Evolutionary conservation across 2,329 filamentous ascomycete genomes (phyloP), one percentile per base, ranked within the genome.

Genomic region (Cercospora sp.): DNA sequence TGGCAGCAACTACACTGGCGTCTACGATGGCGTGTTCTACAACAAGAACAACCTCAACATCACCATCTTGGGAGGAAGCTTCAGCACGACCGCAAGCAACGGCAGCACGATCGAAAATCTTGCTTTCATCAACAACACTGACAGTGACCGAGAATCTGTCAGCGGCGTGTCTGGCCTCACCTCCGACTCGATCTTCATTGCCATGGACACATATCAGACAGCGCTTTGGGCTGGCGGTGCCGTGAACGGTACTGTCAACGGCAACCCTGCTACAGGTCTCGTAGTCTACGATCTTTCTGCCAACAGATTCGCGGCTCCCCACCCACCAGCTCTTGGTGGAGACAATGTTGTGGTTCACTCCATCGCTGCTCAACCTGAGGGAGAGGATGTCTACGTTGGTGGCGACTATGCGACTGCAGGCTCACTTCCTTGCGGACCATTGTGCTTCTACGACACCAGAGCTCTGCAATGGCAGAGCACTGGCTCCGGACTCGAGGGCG

Each of bases 1-100:
- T 33, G 77, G 76, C 30, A 77, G 76, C 18, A 84, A 84, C 70
- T 80, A 86, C 8, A 85, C 85, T 2, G 93, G 92, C 31, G 89
- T 97, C n/a, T 84, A 90, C 23, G 88, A 91, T 7, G 95, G 93
- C 31, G 81, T 89, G 2, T 97, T 96, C 76, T 93, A 97, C 78
- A 87, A 86, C 45, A 84, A 85, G 16, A 87, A 88, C 70, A 84
- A 83, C 67, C 86, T 88, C 71, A 97, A 97, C 79, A 85, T 96
- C 66, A 98, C 95, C 0, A 87, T 98, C 45, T 84, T 98, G 30
- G 95, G 90, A 60, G 95, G 95, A 1, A 92, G 93, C 74, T 99
- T 99, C 78, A 87, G 87, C 7, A 89, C 92, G 0, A 87, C 84
- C 31, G 87, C 87, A 13, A 86, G 85, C 7, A 87, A 94, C 72